Evolutionary conservation across 2,329 filamentous ascomycete species (phyloP), one percentile per base, ranked within the genome.

Genomic region (Orbilia quercus): DNA sequence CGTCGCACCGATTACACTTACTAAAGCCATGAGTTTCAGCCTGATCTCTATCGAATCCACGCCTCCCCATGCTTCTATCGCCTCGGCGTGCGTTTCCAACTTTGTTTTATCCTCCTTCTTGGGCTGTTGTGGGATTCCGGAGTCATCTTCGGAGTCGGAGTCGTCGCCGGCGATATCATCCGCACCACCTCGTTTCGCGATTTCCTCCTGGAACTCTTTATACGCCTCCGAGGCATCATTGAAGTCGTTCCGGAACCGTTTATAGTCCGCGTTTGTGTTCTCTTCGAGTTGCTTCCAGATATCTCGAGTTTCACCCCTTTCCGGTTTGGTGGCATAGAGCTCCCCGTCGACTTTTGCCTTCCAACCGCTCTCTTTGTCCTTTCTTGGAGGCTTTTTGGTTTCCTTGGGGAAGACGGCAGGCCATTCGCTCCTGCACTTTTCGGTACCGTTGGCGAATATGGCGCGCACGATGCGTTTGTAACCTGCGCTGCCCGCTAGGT

Each of bases 401-500:
- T 74, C 70, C 36, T 57, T 62, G 20, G 58, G 58, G 23, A 62
- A 74, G 0, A 67, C 55, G 9, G 70, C 54, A 7, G 16, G 22
- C 62, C 60, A 74, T 45, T 74, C 70, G 36, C 66, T 67, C 25
- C 60, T 55, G 14, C 62, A 66, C 23, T 62, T 66, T 14, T 74
- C 70, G 6, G 54, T 62, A 7, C 55, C 62, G 28, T 74, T 67
- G 14, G 70, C 70, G 25, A 74, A 74, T 14, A 74, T 74, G 2
- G 70, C 70, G 2, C 70, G 54, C 12, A 55, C 70, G 16, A 74
- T 48, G 20, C 63, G 60, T 53, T 74, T 74, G 38, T 74, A 74
- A 2, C 70, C 70, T 11, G 70, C 60, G 6, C 62, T 50, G 12
- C 67, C 67, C 18, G 34, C 12, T 6, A 66, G 12, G 11, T 74